Percentiles rank a stretch among this genome's conserved stretches.
Conservation (phyloP, 2,329 filamentous ascomycete species). For the Neopestalotiopsis clavispora region DNA sequence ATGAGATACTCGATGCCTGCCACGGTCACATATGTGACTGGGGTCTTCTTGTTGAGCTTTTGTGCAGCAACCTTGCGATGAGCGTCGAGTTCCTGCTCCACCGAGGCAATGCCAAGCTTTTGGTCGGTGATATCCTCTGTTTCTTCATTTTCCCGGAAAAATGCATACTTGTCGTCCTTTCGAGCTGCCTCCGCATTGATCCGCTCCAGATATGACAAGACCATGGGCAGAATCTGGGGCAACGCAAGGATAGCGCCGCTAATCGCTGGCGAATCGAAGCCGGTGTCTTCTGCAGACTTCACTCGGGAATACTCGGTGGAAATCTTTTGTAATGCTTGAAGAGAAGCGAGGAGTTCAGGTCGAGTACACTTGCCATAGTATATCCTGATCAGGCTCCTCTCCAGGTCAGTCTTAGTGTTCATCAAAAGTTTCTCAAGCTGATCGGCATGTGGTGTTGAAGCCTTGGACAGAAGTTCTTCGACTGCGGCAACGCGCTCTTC, state of each 20-base stretch:
- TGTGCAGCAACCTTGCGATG: constrained; percentile 75
- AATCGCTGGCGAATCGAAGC: constrained; percentile 74
- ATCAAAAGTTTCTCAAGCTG: constrained; percentile 74
- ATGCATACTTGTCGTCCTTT: constrained; percentile 89
- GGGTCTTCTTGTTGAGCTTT: constrained; percentile 71
- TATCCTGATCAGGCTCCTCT: constrained; percentile 91
- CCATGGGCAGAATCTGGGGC: constrained; percentile 74
- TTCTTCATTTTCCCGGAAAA: constrained; percentile 87
- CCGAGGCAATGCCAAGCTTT: constrained; percentile 87
- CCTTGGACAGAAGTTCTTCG: constrained; percentile 78
- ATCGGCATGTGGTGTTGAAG: constrained; percentile 71
- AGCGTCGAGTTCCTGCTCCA: constrained; percentile 85
- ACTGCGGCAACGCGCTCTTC: constrained; percentile 84
- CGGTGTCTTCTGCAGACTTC: constrained; percentile 67
- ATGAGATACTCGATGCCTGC: constrained; percentile 94
- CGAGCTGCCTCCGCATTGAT: constrained; percentile 86
- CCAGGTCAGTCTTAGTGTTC: constrained; percentile 79
- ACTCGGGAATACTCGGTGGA: constrained; percentile 75
- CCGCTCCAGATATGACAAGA: constrained; percentile 78
- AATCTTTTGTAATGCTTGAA: constrained; percentile 86
- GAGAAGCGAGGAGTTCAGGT: constrained; percentile 81
- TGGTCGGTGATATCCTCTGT: constrained; percentile 88
- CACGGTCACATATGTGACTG: constrained; percentile 80
- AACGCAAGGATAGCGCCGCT: constrained; percentile 75
- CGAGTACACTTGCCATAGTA: constrained; percentile 97